Conservation (phyloP, 345 rosid genomes). For the Salix exigua region DNA sequence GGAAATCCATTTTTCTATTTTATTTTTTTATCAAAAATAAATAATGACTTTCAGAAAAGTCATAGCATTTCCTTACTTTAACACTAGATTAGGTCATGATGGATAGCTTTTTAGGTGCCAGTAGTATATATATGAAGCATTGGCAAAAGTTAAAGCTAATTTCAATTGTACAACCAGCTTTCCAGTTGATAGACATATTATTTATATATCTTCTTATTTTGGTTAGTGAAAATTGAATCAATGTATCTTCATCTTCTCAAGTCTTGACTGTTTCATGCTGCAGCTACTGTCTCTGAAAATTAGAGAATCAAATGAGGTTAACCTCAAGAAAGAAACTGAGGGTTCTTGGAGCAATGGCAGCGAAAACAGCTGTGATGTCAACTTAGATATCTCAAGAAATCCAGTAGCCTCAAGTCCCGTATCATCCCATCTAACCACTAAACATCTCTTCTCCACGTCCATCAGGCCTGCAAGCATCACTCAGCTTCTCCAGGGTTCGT, state of each 20-base stretch:
- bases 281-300: constrained; percentile 57
- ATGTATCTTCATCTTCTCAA: neutral
- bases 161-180: constrained; percentile 6
- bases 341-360: constrained; percentile 78
- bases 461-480: constrained; percentile 46
- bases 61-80: too few relatives aligned
- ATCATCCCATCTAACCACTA: constrained; percentile 36
- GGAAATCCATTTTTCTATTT: neutral
- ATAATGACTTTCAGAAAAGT: too few relatives aligned
- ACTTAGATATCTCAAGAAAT: constrained; percentile 46
- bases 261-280: neutral
- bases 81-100: too few relatives aligned
- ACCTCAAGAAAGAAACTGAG: constrained; percentile 52
- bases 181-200: constrained; percentile 19
- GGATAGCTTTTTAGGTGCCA: constrained; percentile 11
- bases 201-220: too few relatives aligned
- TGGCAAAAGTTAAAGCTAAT: constrained; percentile 12
- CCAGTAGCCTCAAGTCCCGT: constrained; percentile 39
- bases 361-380: constrained; percentile 52
- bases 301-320: constrained; percentile 46
- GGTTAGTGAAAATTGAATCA: neutral
- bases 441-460: constrained; percentile 49
- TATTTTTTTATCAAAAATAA: too few relatives aligned
- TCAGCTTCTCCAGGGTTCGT: constrained; percentile 41
- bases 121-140: constrained; percentile 20